phyloP scores from a whole-genome alignment of 2,329 filamentous ascomycete genomes.

The Didymosphaeria variabile region DNA sequence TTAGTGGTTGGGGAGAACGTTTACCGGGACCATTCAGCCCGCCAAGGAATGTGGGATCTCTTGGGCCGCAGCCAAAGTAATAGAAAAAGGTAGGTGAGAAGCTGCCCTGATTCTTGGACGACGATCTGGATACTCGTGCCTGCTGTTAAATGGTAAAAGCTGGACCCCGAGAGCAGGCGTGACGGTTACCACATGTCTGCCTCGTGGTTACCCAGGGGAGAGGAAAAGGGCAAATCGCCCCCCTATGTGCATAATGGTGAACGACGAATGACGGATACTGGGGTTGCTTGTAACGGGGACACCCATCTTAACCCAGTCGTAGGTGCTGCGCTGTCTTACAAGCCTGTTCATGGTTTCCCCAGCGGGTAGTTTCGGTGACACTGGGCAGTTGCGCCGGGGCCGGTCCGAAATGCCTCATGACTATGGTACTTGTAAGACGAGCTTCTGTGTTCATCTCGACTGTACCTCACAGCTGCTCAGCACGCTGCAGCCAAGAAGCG shows the following conservation, averaged over 20 bases:
- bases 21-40: conserved; percentile 36
- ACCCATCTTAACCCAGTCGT: conserved; percentile 1
- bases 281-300: conserved; percentile 1
- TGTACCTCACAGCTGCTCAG: conserved; percentile 12
- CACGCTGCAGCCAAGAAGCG: conserved; percentile 37
- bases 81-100: conserved; percentile 33
- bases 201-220: conserved; percentile 2
- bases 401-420: conserved; percentile 4
- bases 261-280: conserved; percentile 3
- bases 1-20: conserved; percentile 38
- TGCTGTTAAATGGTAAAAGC: conserved; percentile 5
- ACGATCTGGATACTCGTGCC: conserved; percentile 24
- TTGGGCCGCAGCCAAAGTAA: conserved; percentile 37
- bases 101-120: conserved; percentile 26
- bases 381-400: conserved; percentile 7
- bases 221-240: conserved; percentile 6
- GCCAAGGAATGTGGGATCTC: conserved; percentile 43
- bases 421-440: not conserved
- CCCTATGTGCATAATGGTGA: not conserved
- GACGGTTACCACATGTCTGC: not conserved
- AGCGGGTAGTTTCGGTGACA: conserved; percentile 6
- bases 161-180: not conserved
- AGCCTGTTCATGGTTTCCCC: conserved; percentile 22
- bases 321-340: conserved; percentile 19
- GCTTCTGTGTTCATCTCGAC: conserved; percentile 2